These are phyloP conservation scores for Trichoderma brevicompactum DNA, from an alignment of 2,329 filamentous ascomycete species.

Conservation along the genomic window DNA sequence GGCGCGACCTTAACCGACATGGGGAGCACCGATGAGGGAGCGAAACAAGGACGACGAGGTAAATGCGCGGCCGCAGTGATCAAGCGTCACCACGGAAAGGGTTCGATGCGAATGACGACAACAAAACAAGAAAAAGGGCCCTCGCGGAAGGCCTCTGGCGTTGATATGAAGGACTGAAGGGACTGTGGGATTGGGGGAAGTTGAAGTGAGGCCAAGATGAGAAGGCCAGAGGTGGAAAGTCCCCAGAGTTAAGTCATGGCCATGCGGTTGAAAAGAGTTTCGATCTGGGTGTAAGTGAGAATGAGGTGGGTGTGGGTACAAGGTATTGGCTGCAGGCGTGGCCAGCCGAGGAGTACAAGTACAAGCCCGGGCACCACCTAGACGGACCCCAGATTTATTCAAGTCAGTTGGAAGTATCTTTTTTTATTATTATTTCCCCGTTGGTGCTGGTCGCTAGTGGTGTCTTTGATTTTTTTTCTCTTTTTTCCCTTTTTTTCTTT, in stretches of 20 bases:
- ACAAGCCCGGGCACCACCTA: background rate
- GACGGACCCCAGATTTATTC: conserved; percentile 29
- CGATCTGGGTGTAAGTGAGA: conserved; percentile 16
- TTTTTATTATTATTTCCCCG: background rate
- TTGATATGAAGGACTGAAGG: conserved; percentile 16
- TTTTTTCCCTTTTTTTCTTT: background rate
- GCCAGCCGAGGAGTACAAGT: conserved; percentile 20
- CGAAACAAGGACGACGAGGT: conserved; percentile 5
- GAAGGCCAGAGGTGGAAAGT: conserved; percentile 7
- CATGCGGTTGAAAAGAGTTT: conserved; percentile 7
- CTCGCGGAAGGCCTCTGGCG: conserved; percentile 9
- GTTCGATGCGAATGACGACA: background rate
- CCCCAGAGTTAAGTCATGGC: conserved; percentile 11
- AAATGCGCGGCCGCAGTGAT: conserved; percentile 25
- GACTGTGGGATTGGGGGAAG: conserved; percentile 8
- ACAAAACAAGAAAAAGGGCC: background rate
- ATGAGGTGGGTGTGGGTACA: conserved; percentile 24
- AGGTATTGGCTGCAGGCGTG: conserved; percentile 24
- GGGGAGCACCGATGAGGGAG: conserved; percentile 28
- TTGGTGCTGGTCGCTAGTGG: conserved; percentile 3
- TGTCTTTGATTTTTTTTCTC: background rate
- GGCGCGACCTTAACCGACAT: conserved; percentile 40
- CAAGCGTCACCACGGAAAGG: conserved; percentile 21
- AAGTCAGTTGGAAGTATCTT: background rate
- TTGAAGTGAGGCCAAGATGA: conserved; percentile 23